phyloP scores from a whole-genome alignment of 1,139 yeast species.

The Taphrina betulina region DNA sequence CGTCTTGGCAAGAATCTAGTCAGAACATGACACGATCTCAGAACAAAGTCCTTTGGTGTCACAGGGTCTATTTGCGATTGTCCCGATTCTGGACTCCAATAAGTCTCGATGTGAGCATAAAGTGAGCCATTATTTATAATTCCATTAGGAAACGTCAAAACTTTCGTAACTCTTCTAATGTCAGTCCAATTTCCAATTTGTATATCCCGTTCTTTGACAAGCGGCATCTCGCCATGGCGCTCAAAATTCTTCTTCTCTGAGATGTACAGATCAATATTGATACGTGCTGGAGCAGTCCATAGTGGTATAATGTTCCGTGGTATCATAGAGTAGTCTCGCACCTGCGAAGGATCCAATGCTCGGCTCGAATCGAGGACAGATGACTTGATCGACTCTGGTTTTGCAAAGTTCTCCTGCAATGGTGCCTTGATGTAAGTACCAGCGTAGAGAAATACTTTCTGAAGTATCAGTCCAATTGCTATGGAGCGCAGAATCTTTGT shows the following conservation, averaged over 20 bases:
- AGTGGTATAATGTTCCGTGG: slow-evolving; percentile 24
- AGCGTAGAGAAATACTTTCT: slow-evolving; percentile 7
- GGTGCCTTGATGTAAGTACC: slow-evolving; percentile 28
- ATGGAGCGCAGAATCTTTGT: slow-evolving; percentile 18
- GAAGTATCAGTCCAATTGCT: slow-evolving; percentile 18
- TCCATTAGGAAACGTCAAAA: slow-evolving; percentile 14
- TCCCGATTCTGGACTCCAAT: slow-evolving; percentile 36
- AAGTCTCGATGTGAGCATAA: slow-evolving; percentile 42
- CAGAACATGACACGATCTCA: slow-evolving; percentile 39
- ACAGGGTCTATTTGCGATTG: slow-evolving; percentile 37
- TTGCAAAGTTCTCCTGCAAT: slow-evolving; percentile 13
- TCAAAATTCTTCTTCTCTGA: slow-evolving; percentile 14
- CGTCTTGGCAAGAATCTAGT: slow-evolving; percentile 40
- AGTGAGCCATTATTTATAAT: slow-evolving; percentile 42
- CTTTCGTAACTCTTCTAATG: slow-evolving; percentile 1
- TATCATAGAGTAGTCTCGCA: slow-evolving; percentile 20
- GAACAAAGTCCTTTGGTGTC: slow-evolving; percentile 39
- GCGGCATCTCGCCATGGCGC: slow-evolving; percentile 11
- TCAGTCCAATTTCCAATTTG: slow-evolving; percentile 24
- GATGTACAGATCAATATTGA: slow-evolving; percentile 21
- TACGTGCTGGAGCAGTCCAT: slow-evolving; percentile 19
- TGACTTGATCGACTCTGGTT: slow-evolving; percentile 9
- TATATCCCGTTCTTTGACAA: slow-evolving; percentile 8
- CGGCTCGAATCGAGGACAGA: neutral
- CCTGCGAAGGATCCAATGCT: slow-evolving; percentile 21